A percentile compares a stretch with the other conserved stretches of the same genome.
These are phyloP conservation scores for Lachancea waltii DNA, from an alignment of 805 yeast species.

Conservation along the genomic window DNA sequence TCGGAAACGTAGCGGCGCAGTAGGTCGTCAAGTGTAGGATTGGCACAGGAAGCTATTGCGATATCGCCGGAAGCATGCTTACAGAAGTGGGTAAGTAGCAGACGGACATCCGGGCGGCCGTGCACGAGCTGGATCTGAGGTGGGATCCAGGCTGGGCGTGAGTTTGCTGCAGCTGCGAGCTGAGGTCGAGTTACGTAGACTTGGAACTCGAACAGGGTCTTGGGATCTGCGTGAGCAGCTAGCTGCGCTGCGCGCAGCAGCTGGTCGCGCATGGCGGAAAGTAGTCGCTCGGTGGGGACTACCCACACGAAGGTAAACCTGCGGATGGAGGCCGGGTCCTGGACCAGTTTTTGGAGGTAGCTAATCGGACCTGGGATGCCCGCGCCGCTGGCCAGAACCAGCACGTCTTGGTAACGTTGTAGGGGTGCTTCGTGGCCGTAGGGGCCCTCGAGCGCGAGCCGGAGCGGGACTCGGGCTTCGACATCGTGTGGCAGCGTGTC, in stretches of 20 bases:
- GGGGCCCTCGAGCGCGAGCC: constrained; percentile 56
- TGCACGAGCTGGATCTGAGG: constrained; percentile 1
- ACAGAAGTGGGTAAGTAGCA: constrained; percentile 4
- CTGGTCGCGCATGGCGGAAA: constrained; percentile 3
- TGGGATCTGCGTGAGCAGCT: neutral
- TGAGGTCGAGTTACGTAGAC: constrained; percentile 10
- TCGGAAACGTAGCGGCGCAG: constrained; percentile 5
- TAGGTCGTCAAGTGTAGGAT: constrained; percentile 10
- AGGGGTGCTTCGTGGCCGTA: constrained; percentile 53
- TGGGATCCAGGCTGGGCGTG: constrained; percentile 3
- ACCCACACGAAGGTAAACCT: constrained; percentile 9
- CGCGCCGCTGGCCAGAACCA: constrained; percentile 66
- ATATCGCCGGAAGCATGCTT: constrained; percentile 1
- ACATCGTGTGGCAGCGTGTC: constrained; percentile 26
- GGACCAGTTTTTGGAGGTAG: constrained; percentile 6
- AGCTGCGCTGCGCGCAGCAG: neutral
- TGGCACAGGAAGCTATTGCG: constrained; percentile 11
- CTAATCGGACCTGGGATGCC: constrained; percentile 55
- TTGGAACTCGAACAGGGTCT: neutral
- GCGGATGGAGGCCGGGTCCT: neutral
- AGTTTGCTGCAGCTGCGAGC: neutral
- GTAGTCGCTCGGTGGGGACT: constrained; percentile 8
- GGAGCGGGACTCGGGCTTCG: constrained; percentile 26
- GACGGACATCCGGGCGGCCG: constrained; percentile 7
- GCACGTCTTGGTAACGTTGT: constrained; percentile 44